phyloP scores from a whole-genome alignment of 495 filamentous ascomycete species.

The Annulohypoxylon maeteangense region DNA sequence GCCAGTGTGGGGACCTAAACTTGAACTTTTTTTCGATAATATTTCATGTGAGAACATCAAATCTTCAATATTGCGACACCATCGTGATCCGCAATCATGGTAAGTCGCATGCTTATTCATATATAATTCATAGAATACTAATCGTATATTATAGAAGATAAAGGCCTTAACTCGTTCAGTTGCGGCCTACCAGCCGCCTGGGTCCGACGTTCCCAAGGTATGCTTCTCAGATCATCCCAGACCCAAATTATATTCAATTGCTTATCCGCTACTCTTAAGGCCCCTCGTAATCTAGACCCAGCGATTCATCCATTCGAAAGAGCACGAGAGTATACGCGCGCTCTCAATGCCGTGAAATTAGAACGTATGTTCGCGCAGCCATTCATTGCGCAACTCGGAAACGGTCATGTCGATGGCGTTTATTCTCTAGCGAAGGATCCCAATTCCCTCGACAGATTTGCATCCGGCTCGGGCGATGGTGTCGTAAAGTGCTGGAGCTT shows the following conservation, averaged over 20 bases:
- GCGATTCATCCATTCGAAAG: slow-evolving; percentile 94
- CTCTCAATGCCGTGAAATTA: slow-evolving; percentile 84
- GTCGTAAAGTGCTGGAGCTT: slow-evolving; percentile 96
- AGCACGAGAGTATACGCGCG: slow-evolving; percentile 87
- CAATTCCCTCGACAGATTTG: slow-evolving; percentile 73
- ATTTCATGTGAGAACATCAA: slow-evolving; percentile 4
- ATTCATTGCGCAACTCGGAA: slow-evolving; percentile 87
- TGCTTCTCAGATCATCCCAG: background rate
- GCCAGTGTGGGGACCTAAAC: slow-evolving; percentile 28
- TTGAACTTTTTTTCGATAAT: slow-evolving; percentile 26
- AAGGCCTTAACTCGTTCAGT: slow-evolving; percentile 87
- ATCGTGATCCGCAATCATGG: slow-evolving; percentile 24
- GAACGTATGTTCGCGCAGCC: slow-evolving; percentile 96
- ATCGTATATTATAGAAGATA: slow-evolving; percentile 71
- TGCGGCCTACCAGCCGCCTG: slow-evolving; percentile 80
- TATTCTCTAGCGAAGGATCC: slow-evolving; percentile 79
- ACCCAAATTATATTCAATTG: background rate
- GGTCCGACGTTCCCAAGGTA: slow-evolving; percentile 74
- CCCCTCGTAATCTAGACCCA: slow-evolving; percentile 88
- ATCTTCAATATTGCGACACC: slow-evolving; percentile 18
- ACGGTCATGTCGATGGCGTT: slow-evolving; percentile 94
- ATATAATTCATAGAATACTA: background rate
- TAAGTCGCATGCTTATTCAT: background rate
- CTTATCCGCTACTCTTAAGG: slow-evolving; percentile 58
- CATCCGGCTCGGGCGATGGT: slow-evolving; percentile 85